Evolutionary conservation across 805 yeast species (phyloP), one percentile per base, ranked within the genome.

Genomic region (Tetrapisispora pingtungensis): DNA sequence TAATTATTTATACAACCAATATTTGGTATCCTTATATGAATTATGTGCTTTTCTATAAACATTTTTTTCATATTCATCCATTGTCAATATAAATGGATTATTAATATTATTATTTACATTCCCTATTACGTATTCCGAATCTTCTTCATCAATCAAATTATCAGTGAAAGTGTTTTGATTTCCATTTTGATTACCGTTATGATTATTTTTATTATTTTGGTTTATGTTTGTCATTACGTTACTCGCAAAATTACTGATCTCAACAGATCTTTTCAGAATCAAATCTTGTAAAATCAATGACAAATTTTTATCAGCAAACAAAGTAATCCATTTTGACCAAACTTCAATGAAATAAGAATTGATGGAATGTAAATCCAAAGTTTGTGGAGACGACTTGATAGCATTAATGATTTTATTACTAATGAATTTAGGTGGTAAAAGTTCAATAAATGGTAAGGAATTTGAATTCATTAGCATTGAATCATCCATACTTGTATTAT

Each of bases 11-110:
- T 40, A 26, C 51, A 58, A 44, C 79, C 80, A 75, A 35, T 52
- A 61, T 47, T 64, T 69, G 46, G 67, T 55, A 30, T 71, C 71
- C 44, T 67, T 69, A 45, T 67, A 67, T 42, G 77, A 71, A 43
- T 71, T 77, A 46, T 77, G 73, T 2, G 86, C 71, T 13, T 59
- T 54, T 46, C 69, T 74, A 61, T 74, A 82, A 19, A 84, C 55
- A 30, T 61, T 63, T 59, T 76, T 81, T 55, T 88, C 97, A 58
- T 77, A 81, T 55, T 81, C 86, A 57, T 88, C 97, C 49, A 88
- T 65, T 4, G 80, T 77, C 46, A 74, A 68, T 37, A 84, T 54
- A 52, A 88, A 84, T 44, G 51, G 52, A 8, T 47, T 47, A 12
- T 44, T 44, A 18, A 41, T 34, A 17, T 36, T 45, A 36, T 39